These are phyloP conservation scores for Schwanniomyces occidentalis DNA, from an alignment of 805 yeast species.

Conservation along the genomic window DNA sequence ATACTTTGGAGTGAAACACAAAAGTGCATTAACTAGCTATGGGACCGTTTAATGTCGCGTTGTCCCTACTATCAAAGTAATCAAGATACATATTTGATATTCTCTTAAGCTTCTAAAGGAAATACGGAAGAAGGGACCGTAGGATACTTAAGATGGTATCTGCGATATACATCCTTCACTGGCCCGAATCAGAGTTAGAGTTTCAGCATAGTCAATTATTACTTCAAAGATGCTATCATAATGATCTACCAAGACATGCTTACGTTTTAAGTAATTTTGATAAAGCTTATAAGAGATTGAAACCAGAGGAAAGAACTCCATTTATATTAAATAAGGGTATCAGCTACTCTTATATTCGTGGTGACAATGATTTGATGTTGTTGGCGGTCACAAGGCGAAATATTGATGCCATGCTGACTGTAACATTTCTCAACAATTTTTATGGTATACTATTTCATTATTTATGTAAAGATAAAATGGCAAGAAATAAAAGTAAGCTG, in stretches of 20 bases:
- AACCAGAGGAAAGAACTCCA: constrained; percentile 36
- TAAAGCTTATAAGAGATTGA: constrained; percentile 17
- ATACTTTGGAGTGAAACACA: neutral
- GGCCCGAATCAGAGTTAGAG: constrained; percentile 29
- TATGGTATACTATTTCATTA: constrained; percentile 29
- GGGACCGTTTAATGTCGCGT: too few species aligned
- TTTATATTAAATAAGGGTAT: constrained; percentile 49
- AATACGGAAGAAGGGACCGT: neutral
- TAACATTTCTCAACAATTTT: constrained; percentile 53
- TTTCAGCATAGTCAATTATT: constrained; percentile 31
- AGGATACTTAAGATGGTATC: constrained; percentile 23
- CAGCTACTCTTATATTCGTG: constrained; percentile 53
- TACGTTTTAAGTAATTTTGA: constrained; percentile 27
- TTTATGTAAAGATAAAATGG: constrained; percentile 12
- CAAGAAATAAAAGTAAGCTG: neutral
- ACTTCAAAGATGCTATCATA: constrained; percentile 34
- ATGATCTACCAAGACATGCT: constrained; percentile 27
- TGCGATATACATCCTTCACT: constrained; percentile 36
- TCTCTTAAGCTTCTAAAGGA: too few species aligned
- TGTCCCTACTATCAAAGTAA: neutral
- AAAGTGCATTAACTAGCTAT: too few species aligned
- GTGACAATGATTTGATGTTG: constrained; percentile 44
- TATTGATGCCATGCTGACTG: constrained; percentile 56
- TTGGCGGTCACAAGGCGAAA: constrained; percentile 46
- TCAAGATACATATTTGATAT: too few species aligned